phyloP scores from a whole-genome alignment of 441 rosid genomes.

The Jatropha podagrica region DNA sequence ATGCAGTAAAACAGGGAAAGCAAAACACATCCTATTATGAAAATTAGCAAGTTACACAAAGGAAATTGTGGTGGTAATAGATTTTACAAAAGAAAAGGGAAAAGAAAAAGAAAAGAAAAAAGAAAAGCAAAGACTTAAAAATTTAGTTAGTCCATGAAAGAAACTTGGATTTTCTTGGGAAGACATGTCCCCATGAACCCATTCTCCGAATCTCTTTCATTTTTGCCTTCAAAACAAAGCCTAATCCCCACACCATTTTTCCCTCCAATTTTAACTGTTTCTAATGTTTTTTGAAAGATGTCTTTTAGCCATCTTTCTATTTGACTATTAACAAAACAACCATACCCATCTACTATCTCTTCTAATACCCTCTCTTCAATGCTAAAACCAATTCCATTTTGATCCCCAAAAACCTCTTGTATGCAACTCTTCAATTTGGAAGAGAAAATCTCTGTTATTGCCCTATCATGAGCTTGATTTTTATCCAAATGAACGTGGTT shows the following conservation, averaged over 20 bases:
- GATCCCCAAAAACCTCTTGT: slow-evolving; percentile 41
- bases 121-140: background rate
- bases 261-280: slow-evolving; percentile 52
- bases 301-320: slow-evolving; percentile 76
- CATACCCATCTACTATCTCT: slow-evolving; percentile 38
- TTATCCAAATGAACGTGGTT: slow-evolving; percentile 43
- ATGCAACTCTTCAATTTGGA: slow-evolving; percentile 37
- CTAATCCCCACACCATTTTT: slow-evolving; percentile 61
- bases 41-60: slow-evolving; percentile 32
- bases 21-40: slow-evolving; percentile 32
- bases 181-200: slow-evolving; percentile 78
- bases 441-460: slow-evolving; percentile 33
- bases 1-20: background rate
- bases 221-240: slow-evolving; percentile 58
- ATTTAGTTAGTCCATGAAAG: slow-evolving; percentile 40
- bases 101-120: background rate
- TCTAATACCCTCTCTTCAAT: slow-evolving; percentile 48
- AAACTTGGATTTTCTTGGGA: slow-evolving; percentile 71
- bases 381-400: slow-evolving; percentile 33
- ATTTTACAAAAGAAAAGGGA: slow-evolving; percentile 36
- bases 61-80: slow-evolving; percentile 33
- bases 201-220: slow-evolving; percentile 38
- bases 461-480: slow-evolving; percentile 27
- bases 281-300: slow-evolving; percentile 57
- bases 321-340: slow-evolving; percentile 43